phyloP scores from a whole-genome alignment of 2,329 filamentous ascomycete species.

The Aphanocladium album region DNA sequence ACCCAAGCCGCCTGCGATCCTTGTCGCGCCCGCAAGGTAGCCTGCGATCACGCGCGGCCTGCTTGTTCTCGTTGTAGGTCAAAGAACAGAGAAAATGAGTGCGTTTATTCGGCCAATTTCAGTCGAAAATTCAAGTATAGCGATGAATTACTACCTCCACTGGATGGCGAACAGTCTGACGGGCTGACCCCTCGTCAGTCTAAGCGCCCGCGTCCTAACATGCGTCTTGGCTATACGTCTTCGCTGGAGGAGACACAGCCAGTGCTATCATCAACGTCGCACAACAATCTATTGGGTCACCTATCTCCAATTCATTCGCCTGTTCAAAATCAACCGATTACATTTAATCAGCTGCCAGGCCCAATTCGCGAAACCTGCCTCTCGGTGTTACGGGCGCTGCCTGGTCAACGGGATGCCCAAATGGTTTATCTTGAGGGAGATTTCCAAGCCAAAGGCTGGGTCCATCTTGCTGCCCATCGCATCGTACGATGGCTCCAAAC shows the following conservation, averaged over 20 bases:
- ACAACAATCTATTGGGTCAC: background rate
- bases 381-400: slow-evolving; percentile 33
- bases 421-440: slow-evolving; percentile 18
- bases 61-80: slow-evolving; percentile 33
- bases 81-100: slow-evolving; percentile 26
- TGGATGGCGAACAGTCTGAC: background rate
- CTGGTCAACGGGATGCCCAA: slow-evolving; percentile 20
- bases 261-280: background rate
- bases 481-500: slow-evolving; percentile 30
- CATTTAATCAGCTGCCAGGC: slow-evolving; percentile 18
- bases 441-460: slow-evolving; percentile 28
- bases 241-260: background rate
- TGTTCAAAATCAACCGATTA: background rate
- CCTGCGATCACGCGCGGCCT: slow-evolving; percentile 35
- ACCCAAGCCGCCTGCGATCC: slow-evolving; percentile 25
- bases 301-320: background rate
- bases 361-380: slow-evolving; percentile 33
- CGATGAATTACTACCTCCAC: background rate
- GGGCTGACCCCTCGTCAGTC: background rate
- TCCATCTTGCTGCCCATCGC: slow-evolving; percentile 22
- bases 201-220: slow-evolving; percentile 2
- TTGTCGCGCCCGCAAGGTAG: slow-evolving; percentile 34
- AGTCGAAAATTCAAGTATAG: background rate
- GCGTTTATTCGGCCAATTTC: slow-evolving; percentile 25
- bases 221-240: background rate